A percentile compares a stretch with the other conserved stretches of the same genome.
Evolutionary conservation across 768 basidiomycete species (phyloP).

Genomic region (Rhizopogon vulgaris): DNA sequence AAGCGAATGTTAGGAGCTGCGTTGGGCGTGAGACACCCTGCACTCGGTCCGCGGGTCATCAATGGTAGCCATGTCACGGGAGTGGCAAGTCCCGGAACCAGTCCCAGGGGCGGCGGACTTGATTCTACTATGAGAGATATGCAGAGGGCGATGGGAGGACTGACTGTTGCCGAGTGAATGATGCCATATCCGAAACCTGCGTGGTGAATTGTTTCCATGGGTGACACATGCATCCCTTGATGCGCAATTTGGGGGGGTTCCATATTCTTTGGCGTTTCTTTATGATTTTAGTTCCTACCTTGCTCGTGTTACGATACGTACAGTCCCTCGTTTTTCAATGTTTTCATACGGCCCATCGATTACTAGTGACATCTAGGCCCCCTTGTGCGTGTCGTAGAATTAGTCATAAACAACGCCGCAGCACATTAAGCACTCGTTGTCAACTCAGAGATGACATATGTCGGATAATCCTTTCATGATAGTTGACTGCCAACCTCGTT

Average conservation of each 20-base stretch:
- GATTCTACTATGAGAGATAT: conserved; percentile 61
- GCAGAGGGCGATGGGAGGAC: conserved; percentile 70
- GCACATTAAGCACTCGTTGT: background rate
- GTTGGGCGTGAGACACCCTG: conserved; percentile 77
- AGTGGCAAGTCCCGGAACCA: conserved; percentile 21
- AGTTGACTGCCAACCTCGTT: conserved; percentile 11
- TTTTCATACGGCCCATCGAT: conserved; percentile 14
- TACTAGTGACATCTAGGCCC: conserved; percentile 7
- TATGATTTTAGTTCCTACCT: conserved; percentile 7
- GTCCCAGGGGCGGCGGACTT: conserved; percentile 29
- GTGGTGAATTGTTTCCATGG: conserved; percentile 6
- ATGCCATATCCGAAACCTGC: background rate
- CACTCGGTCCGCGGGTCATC: conserved; percentile 56
- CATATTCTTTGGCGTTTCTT: conserved; percentile 12
- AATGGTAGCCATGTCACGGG: conserved; percentile 30
- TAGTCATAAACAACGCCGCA: background rate
- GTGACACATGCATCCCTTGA: conserved; percentile 17
- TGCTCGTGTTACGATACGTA: conserved; percentile 13
- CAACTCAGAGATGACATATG: background rate
- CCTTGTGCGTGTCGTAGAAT: conserved; percentile 6
- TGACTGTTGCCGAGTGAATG: conserved; percentile 65
- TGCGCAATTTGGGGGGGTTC: conserved; percentile 10
- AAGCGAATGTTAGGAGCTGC: conserved; percentile 87
- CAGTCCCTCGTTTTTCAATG: conserved; percentile 18
- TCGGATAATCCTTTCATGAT: background rate